phyloP scores from a whole-genome alignment of 495 filamentous ascomycete species.

The Podospora sp. region DNA sequence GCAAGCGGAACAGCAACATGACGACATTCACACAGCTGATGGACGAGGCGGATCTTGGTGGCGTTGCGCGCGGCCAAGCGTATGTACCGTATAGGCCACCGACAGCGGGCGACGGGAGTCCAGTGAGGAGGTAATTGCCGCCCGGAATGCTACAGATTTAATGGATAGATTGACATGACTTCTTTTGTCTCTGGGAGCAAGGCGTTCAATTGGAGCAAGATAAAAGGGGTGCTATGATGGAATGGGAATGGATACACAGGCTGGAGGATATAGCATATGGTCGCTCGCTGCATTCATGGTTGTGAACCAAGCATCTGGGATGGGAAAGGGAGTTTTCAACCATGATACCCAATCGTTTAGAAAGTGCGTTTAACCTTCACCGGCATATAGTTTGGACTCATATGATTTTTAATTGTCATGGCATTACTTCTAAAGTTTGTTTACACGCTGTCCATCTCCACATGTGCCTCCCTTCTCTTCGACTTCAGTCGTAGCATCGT shows the following conservation, averaged over 20 bases:
- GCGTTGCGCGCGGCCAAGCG: conserved; percentile 49
- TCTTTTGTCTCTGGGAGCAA: conserved; percentile 1
- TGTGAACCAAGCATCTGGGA: neutral
- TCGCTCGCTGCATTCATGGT: neutral
- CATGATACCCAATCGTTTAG: conserved; percentile 21
- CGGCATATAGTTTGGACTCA: neutral
- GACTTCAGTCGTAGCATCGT: neutral
- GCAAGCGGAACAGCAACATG: conserved; percentile 30
- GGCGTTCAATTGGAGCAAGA: conserved; percentile 1
- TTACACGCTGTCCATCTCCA: neutral
- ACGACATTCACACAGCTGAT: conserved; percentile 72
- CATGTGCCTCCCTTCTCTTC: neutral
- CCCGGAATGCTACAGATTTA: neutral
- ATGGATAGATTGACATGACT: conserved; percentile 9
- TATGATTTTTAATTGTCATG: conserved; percentile 10
- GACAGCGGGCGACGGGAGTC: conserved; percentile 5
- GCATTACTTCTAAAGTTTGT: neutral
- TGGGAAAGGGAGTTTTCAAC: neutral
- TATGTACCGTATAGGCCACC: conserved; percentile 33
- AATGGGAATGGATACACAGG: neutral
- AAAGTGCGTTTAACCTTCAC: neutral
- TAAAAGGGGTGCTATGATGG: neutral
- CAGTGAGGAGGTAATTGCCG: neutral
- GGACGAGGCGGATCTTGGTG: conserved; percentile 52
- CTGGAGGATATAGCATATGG: neutral